Base-by-base conservation (phyloP, 371 early-diverging fungal species). In the Actinomortierella ambigua region DNA sequence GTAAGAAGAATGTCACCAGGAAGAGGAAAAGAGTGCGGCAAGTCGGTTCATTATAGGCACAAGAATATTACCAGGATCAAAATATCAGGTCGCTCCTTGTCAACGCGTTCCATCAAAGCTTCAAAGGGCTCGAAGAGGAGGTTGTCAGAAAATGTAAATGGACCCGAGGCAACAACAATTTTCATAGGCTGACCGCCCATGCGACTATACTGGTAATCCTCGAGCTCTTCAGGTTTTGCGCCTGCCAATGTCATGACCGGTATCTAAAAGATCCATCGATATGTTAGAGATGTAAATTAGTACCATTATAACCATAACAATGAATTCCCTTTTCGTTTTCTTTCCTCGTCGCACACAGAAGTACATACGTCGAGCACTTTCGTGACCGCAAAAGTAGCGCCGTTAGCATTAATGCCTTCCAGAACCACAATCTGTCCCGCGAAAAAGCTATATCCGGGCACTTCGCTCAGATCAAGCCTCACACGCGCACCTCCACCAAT, bases 121-220 rank as follows among this genome's bases (percentile, higher is more conserved):
- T 82, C 80, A 55, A 96, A 79, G 0, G 96, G 93, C 59, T 90
- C 91, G 59, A 86, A 97, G 17, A 82, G 69, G 13, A 95, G 77
- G 61, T 90, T 88, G 55, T 83, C 88, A 15, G 85, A 84, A 34
- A 93, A 63, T 3, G 95, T 93, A 68, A 83, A 97, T 2, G 97
- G 97, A 0, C 97, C 97, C 0, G 90, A 75, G 3, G 95, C 92
- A 14, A 89, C 75, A 13, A 92, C 59, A 18, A 94, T 82, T 40
- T 82, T 86, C 7, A 92, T 61, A 13, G 92, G 88, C 39, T 76
- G 58, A 2, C 78, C 77, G 15, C 61, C 68, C 47, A 64, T 47
- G 9, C 57, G 57, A n/a, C 29, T 61, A 40, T 69, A 52, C 18
- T 78, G 77, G 17, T 62, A 61, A 5, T 68, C 61, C 29, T 63